Evolutionary conservation across 345 rosid species (phyloP), one percentile per base, ranked within the genome.

Genomic region (Lenwebbia sp.): DNA sequence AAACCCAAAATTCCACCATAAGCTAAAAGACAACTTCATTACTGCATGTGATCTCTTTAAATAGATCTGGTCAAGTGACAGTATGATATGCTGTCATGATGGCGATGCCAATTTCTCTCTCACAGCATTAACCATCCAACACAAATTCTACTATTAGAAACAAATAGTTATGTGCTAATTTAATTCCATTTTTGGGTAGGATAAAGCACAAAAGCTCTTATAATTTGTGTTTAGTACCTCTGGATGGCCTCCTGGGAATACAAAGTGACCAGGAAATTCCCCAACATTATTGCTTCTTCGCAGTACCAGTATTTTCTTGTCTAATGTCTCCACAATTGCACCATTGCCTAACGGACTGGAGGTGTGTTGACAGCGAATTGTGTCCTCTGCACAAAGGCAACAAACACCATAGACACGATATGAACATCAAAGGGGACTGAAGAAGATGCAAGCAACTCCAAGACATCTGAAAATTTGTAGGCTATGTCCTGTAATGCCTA

Each of bases 201-300:
- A 22, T 19, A 70, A 70, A 70, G 81, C 47, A 21, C 40, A 70
- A 70, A 70, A 33, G 47, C 81, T 70, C 81, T 10, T 37, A 37
- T 56, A 14, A 41, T 57, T 56, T 13, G 55, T 57, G 52, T 25
- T 33, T 76, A 84, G 52, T 88, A 94, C 99, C 99, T 96, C 98
- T 54, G 98, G 99, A 91, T 97, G 98, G 44, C 98, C 99, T 82
- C 99, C 99, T 22, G 99, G 99, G 57, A 96, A 96, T 75, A 96
- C 99, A 81, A 91, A 94, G 88, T 96, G 92, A 50, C 98, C 96
- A 75, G 99, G 97, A 91, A 96, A 97, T 85, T 97, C 99, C 65
- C 98, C 99, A 56, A 96, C 98, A 89, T 95, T 93, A 57, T 94
- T 58, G 92, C 99, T 97, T 90, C 98, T 93, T 88, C 90, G 91